Base-by-base conservation (phyloP, 2,329 filamentous ascomycete species). In the Penicillium digitatum region DNA sequence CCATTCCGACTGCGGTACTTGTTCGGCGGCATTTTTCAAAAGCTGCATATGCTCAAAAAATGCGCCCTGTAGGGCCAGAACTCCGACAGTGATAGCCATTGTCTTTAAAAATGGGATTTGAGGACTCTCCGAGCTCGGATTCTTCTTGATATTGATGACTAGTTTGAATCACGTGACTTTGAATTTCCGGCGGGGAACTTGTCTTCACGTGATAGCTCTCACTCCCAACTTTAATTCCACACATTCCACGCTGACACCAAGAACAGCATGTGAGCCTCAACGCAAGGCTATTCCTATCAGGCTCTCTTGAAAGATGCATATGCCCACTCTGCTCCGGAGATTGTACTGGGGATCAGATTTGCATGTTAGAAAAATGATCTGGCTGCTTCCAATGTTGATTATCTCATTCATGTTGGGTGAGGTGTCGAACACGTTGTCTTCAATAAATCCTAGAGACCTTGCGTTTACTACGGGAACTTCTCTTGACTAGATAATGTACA, bases 21-120 rank as follows among this genome's bases (percentile, higher is more conserved):
- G 59, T 54, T 49, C 69, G 2, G 85, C 82, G 6, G 92, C 91
- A 59, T 82, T 81, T 62, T 82, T 82, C 35, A 97, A 80, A 35
- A 95, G 82, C 61, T 84, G 80, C 54, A 96, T 72, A 77, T 99
- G 93, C 73, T 99, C 93, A 66, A 85, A 82, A 73, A 97, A 96
- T 55, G 92, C 93, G 65, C 94, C 94, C 75, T 99, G 94, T 18
- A 99, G 83, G 62, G 94, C 85, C 35, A 87, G 78, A 32, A 87
- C 84, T 60, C 84, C 84, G 44, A 87, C 76, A 16, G 80, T 83
- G 53, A 84, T 72, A 29, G 56, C 59, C 61, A 62, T 67, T 65
- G n/a, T 69, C 67, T 61, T 50, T 54, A 59, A 35, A 29, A 4
- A 18, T 20, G 40, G 37, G 48, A 49, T 46, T 31, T 37, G 43